Evolutionary conservation across 164 flowering plant genomes (phyloP).

Genomic region (Malania oleifera): DNA sequence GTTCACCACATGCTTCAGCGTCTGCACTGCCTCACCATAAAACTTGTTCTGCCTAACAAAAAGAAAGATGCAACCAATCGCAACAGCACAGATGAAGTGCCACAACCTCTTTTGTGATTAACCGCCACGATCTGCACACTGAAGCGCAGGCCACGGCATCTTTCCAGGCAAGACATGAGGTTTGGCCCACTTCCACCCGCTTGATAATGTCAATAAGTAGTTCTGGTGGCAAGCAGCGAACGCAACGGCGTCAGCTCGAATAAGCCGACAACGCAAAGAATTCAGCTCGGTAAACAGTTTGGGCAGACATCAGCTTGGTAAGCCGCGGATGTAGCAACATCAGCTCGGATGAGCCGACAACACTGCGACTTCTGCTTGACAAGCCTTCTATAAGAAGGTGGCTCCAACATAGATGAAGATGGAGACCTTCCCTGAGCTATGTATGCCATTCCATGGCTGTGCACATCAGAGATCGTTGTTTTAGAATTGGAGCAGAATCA

Average conservation of each 20-base stretch:
- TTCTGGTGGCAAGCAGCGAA: constrained; percentile 79
- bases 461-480: neutral
- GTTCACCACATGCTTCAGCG: constrained; percentile 71
- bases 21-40: constrained; percentile 56
- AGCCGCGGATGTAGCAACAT: no score
- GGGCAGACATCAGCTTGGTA: no score
- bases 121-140: constrained; percentile 74
- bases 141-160: constrained; percentile 64
- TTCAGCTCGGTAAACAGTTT: no score
- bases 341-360: constrained; percentile 28
- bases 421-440: constrained; percentile 32
- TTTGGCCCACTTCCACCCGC: constrained; percentile 51
- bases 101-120: constrained; percentile 50
- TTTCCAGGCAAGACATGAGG: constrained; percentile 64
- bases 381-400: no score
- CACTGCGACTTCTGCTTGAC: no score
- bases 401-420: constrained; percentile 5
- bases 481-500: no score
- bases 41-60: constrained; percentile 81
- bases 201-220: constrained; percentile 64
- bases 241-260: no score
- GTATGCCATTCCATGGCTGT: constrained; percentile 27
- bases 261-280: no score
- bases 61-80: constrained; percentile 83
- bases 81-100: no score